Evolutionary conservation across 169 alveolate species (phyloP).

Genomic region (Condylostoma magnum): DNA sequence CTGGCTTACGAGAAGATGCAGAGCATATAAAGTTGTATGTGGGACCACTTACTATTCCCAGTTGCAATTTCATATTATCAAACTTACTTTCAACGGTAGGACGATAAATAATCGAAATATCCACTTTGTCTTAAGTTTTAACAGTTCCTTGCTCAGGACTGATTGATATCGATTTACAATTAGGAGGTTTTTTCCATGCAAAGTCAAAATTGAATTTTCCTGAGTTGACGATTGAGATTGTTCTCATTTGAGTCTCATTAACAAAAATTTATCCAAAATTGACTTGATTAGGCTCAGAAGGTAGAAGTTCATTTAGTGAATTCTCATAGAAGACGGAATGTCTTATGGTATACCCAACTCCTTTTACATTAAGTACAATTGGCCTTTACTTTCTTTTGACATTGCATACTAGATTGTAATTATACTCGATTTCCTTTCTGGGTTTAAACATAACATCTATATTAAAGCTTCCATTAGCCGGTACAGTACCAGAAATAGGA

Average conservation of each 20-base stretch:
- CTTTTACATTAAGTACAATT: conserved; percentile 89
- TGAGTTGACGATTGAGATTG: conserved; percentile 71
- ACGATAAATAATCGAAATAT: conserved; percentile 76
- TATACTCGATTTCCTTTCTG: conserved; percentile 80
- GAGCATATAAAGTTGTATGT: conserved; percentile 71
- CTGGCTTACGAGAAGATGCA: conserved; percentile 89
- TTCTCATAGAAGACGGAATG: conserved; percentile 72
- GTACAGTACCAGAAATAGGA: conserved; percentile 78
- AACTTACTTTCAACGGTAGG: conserved; percentile 77
- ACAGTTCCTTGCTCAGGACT: conserved; percentile 90
- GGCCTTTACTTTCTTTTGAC: conserved; percentile 89
- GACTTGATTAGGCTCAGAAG: conserved; percentile 54
- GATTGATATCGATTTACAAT: conserved; percentile 66
- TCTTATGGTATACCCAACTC: conserved; percentile 84
- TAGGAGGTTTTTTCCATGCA: conserved; percentile 75
- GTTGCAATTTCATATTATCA: conserved; percentile 66
- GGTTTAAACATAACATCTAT: conserved; percentile 85
- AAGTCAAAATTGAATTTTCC: conserved; percentile 90
- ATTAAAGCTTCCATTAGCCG: conserved; percentile 75
- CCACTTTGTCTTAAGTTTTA: conserved; percentile 65
- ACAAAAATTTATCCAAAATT: conserved; percentile 87
- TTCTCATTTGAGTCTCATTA: conserved; percentile 82
- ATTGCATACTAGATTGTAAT: conserved; percentile 85
- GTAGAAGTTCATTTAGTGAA: conserved; percentile 49
- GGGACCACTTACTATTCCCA: conserved; percentile 80